phyloP scores from a whole-genome alignment of 2,329 filamentous ascomycete genomes.

The Hypocrella siamensis region DNA sequence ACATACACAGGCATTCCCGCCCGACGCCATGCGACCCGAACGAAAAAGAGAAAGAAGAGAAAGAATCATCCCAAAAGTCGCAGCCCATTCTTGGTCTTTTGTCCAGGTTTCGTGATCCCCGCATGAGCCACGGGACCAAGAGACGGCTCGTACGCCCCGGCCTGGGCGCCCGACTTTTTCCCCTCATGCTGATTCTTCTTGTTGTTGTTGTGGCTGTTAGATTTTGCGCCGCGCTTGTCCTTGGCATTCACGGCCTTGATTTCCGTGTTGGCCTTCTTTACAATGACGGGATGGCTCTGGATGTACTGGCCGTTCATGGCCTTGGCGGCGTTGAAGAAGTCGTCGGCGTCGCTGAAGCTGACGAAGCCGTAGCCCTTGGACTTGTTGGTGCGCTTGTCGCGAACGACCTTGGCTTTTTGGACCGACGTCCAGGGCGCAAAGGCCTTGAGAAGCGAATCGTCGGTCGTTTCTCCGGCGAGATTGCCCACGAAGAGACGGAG shows the following conservation, averaged over 20 bases:
- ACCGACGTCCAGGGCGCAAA: constrained; percentile 80
- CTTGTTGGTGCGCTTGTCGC: constrained; percentile 92
- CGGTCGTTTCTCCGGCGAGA: constrained; percentile 89
- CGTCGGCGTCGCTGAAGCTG: constrained; percentile 85
- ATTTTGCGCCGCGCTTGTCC: constrained; percentile 31
- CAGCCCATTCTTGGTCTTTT: constrained; percentile 52
- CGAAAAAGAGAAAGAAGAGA: no score
- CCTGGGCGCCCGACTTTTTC: constrained; percentile 13
- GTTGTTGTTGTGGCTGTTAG: constrained; percentile 19
- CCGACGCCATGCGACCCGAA: no score
- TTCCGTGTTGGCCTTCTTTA: constrained; percentile 82
- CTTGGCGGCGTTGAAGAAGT: constrained; percentile 90
- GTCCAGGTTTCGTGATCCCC: constrained; percentile 45
- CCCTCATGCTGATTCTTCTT: not conserved
- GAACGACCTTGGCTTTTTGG: constrained; percentile 81
- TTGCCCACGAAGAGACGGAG: constrained; percentile 94
- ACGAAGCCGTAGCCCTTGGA: constrained; percentile 95
- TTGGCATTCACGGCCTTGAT: constrained; percentile 62
- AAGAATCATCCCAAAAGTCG: constrained; percentile 46
- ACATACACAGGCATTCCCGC: no score
- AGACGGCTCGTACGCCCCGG: constrained; percentile 29
- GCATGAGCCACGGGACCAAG: constrained; percentile 32
- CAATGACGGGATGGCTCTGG: constrained; percentile 80
- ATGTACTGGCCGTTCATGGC: constrained; percentile 99
- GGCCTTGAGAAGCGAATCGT: constrained; percentile 87